phyloP scores from a whole-genome alignment of 192 early-diverging fungal genomes.

The Rhizoclosmatium globosum region DNA sequence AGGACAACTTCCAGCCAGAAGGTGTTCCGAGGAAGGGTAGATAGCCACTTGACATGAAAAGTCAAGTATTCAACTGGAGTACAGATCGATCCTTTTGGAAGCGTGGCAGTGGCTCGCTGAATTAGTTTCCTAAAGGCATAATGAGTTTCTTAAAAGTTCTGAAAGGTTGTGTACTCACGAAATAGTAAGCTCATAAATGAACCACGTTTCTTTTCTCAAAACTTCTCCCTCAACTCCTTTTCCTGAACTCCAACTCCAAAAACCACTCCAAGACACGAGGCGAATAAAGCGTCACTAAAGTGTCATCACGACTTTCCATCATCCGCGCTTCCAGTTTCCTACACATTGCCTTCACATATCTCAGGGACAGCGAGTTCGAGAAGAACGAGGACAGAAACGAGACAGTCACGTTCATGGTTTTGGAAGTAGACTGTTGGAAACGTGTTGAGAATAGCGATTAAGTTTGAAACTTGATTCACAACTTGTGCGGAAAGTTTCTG shows the following conservation, averaged over 20 bases:
- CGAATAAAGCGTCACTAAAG: constrained; percentile 25
- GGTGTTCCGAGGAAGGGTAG: too few relatives aligned
- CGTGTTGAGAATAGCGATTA: constrained; percentile 15
- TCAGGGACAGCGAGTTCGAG: constrained; percentile 12
- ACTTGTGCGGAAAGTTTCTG: background rate
- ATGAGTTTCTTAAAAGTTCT: background rate
- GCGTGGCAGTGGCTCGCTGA: background rate
- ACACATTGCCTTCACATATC: constrained; percentile 12
- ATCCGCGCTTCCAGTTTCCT: constrained; percentile 12
- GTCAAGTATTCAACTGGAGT: constrained; percentile 4
- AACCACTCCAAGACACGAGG: background rate
- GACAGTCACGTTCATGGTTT: constrained; percentile 8
- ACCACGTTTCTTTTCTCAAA: background rate
- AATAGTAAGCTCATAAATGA: constrained; percentile 11
- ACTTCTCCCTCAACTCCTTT: background rate
- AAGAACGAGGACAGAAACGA: constrained; percentile 8
- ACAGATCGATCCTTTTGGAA: constrained; percentile 13
- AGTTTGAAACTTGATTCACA: background rate
- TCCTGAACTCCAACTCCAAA: background rate
- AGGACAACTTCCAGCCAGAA: background rate
- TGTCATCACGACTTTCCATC: constrained; percentile 32
- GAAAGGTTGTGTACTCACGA: background rate
- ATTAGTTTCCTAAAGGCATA: constrained; percentile 10
- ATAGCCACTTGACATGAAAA: background rate
- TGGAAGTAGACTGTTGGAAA: constrained; percentile 25